A percentile compares a stretch with the other conserved stretches of the same genome.
These are phyloP conservation scores for Solanum corneliomulleri DNA, from an alignment of 257 asterid genomes.

Conservation along the genomic window DNA sequence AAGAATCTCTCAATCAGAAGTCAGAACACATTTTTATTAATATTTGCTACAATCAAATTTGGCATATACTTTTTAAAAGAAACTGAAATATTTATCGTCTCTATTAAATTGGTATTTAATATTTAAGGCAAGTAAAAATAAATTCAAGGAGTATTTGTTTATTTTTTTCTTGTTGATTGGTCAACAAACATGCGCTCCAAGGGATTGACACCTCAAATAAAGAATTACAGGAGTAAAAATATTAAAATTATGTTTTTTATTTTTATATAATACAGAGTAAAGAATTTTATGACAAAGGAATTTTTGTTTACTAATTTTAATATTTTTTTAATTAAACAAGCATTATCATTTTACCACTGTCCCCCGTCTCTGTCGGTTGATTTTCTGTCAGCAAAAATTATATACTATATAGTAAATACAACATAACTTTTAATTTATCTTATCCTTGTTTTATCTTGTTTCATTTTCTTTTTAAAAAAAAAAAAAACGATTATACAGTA, in stretches of 20 bases:
- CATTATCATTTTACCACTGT: not conserved
- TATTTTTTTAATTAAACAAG: not conserved
- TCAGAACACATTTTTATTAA: not conserved
- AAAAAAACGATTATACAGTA: not conserved
- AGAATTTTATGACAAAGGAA: not conserved
- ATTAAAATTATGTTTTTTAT: not conserved
- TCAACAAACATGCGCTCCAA: not conserved
- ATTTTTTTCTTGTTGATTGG: slow-evolving; percentile 12
- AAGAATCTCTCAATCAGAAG: not conserved
- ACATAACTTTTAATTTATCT: not conserved
- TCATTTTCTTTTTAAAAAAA: not conserved
- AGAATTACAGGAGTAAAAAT: not conserved
- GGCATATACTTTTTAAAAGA: not conserved
- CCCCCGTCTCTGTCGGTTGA: not conserved
- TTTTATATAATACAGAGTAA: not conserved
- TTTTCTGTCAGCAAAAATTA: not conserved
- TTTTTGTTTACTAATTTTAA: not conserved
- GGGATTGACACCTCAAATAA: not conserved
- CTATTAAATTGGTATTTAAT: not conserved
- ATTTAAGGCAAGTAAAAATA: not conserved
- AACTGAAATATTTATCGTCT: not conserved
- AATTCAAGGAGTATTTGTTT: not conserved
- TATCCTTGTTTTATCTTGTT: not conserved
- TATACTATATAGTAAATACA: not conserved
- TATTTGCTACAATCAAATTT: too few species aligned